Evolutionary conservation across 2,329 filamentous ascomycete species (phyloP), one percentile per base, ranked within the genome.

Genomic region (Orbilia blumenaviensis): DNA sequence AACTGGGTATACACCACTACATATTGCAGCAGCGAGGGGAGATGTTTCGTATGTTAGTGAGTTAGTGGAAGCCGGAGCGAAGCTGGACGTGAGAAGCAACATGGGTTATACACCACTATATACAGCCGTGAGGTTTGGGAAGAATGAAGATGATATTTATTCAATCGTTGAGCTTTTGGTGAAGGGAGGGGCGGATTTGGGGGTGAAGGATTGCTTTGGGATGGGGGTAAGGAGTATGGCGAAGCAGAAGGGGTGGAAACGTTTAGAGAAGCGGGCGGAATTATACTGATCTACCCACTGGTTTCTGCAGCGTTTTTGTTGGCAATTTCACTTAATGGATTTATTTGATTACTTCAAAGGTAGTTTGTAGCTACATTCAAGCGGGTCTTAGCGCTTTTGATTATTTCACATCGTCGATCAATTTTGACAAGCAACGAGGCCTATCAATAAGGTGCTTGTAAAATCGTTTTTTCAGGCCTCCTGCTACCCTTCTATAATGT

Each of bases 1-100:
- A 2, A 56, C 66, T 32, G 66, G 66, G 41, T 75, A 71, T 32
- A 78, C 75, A 21, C 54, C 66, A 32, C 29, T 69, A 27, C 66
- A 69, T 34, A 29, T 61, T 18, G 66, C 66, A 29, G 54, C 54
- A 16, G 66, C 48, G 16, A 38, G 16, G 32, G 66, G 66, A 16
- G 46, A 62, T 69, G 10, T 62, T 29, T 25, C 23, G 23, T 56
- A 42, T 18, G 14, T 61, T 16, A 62, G 25, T 25, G 36, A 36
- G 23, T 25, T 69, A 34, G 54, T 63, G 2, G 66, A 54, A n/a
- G 50, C 23, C 25, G 60, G 66, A 1, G 73, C 66, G 18, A 61
- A 66, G 42, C 18, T 77, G n/a, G 61, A 68, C 32, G 60, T 27
- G 44, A 72, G 10, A 18, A 61, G 62, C 16, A 32, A 38, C 4